phyloP scores from a whole-genome alignment of 2,329 filamentous ascomycete species.

The Trichoderma sp. region DNA sequence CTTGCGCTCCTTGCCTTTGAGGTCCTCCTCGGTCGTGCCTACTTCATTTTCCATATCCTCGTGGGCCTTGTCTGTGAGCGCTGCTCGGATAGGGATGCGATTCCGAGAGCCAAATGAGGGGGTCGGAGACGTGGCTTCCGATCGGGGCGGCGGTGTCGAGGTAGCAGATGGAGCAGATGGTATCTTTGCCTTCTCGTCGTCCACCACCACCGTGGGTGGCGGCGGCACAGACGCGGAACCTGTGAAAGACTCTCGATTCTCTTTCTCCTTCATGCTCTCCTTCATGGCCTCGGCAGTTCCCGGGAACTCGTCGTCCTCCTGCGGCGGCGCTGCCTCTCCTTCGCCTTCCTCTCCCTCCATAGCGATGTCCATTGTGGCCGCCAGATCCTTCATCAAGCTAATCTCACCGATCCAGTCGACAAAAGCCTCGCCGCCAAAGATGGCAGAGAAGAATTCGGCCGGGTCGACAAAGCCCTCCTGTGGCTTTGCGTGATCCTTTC shows the following conservation, averaged over 20 bases:
- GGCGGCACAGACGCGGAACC: constrained; percentile 24
- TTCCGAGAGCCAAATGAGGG: constrained; percentile 47
- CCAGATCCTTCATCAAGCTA: constrained; percentile 96
- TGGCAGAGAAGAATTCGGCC: constrained; percentile 96
- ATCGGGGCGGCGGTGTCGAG: constrained; percentile 35
- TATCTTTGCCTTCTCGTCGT: constrained; percentile 40
- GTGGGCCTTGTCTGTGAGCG: constrained; percentile 77
- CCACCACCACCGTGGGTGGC: constrained; percentile 44
- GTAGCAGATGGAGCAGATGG: constrained; percentile 25
- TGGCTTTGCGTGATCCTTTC: constrained; percentile 91
- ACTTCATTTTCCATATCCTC: constrained; percentile 70
- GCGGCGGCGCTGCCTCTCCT: constrained; percentile 51
- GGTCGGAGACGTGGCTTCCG: constrained; percentile 42
- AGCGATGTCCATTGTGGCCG: constrained; percentile 97
- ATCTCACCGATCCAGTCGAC: constrained; percentile 97
- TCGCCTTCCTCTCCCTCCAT: constrained; percentile 71
- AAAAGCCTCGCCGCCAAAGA: constrained; percentile 96
- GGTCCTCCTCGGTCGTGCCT: constrained; percentile 54
- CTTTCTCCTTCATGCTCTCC: constrained; percentile 52
- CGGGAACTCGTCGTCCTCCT: constrained; percentile 57
- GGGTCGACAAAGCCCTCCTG: constrained; percentile 93
- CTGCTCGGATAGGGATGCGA: constrained; percentile 74
- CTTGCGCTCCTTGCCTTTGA: constrained; percentile 68
- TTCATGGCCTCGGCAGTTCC: constrained; percentile 58
- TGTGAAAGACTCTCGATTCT: constrained; percentile 24